These are phyloP conservation scores for Colletotrichum abscissum DNA, from an alignment of 2,329 filamentous ascomycete genomes.

Conservation along the genomic window DNA sequence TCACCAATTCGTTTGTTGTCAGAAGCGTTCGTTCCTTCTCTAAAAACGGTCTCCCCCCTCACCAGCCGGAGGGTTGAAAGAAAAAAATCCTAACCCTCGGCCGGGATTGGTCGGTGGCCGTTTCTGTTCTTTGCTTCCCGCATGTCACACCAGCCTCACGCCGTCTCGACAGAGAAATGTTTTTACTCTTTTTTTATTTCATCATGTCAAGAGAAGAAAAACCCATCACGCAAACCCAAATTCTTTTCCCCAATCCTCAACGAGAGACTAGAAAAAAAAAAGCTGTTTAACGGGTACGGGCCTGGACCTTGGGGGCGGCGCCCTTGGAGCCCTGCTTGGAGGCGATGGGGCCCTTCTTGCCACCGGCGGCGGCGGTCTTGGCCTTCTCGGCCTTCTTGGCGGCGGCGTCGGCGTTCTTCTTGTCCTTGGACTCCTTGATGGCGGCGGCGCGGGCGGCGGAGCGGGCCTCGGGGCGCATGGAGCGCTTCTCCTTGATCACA, in stretches of 20 bases:
- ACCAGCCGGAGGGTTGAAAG: not conserved
- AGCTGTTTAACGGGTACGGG: conserved; percentile 81
- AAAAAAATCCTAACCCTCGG: not conserved
- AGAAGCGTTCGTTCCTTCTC: conserved; percentile 14
- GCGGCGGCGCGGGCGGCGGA: conserved; percentile 88
- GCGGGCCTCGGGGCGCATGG: conserved; percentile 94
- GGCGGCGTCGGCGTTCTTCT: conserved; percentile 88
- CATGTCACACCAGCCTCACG: not conserved
- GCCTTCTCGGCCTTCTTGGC: conserved; percentile 99
- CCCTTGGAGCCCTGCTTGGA: conserved; percentile 99
- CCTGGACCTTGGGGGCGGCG: conserved; percentile 84
- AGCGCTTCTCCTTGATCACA: conserved; percentile 99
- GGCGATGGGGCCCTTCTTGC: conserved; percentile 81
- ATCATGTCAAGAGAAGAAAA: conserved; percentile 4
- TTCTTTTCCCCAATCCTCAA: not conserved
- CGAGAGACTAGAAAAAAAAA: not conserved
- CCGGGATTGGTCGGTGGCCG: not conserved
- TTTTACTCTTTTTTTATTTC: conserved; percentile 19
- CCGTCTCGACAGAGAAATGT: conserved; percentile 13
- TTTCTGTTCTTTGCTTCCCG: conserved; percentile 33
- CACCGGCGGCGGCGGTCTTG: conserved; percentile 84
- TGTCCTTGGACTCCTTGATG: conserved; percentile 98
- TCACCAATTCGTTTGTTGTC: conserved; percentile 5
- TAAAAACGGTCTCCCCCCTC: conserved; percentile 8
- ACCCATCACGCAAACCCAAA: not conserved